These are phyloP conservation scores for Toxicodendron radicans DNA, from an alignment of 345 rosid genomes.

Conservation along the genomic window DNA sequence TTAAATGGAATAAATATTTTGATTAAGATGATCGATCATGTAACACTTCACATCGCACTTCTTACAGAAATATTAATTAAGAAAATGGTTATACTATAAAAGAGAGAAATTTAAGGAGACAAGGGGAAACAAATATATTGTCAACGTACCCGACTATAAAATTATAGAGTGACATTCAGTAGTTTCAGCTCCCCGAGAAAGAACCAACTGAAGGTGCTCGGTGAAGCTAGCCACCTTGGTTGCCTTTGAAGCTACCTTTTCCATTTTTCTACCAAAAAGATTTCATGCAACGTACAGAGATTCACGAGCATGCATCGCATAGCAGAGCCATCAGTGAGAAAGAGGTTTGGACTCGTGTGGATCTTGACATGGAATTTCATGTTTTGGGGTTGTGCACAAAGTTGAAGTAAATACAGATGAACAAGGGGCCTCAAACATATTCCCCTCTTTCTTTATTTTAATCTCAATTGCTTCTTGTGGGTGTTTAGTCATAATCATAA, in stretches of 20 bases:
- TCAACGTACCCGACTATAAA: constrained; percentile 24
- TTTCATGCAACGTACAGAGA: constrained; percentile 29
- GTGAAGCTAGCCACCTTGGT: constrained; percentile 10
- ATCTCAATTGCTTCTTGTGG: not conserved
- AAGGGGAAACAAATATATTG: constrained; percentile 2
- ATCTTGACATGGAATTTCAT: constrained; percentile 3
- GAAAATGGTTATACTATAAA: not conserved
- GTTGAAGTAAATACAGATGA: not conserved
- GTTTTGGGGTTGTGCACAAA: not conserved
- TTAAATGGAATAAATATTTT: constrained; percentile 7
- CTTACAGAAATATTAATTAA: constrained; percentile 2
- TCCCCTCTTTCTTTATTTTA: not conserved
- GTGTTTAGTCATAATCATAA: not conserved
- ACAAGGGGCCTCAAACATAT: not conserved
- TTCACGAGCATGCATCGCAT: constrained; percentile 18
- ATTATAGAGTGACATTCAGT: constrained; percentile 2
- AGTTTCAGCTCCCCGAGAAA: constrained; percentile 24
- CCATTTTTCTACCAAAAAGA: constrained; percentile 13
- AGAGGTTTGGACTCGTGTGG: not conserved
- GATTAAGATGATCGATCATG: constrained; percentile 1
- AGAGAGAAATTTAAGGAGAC: constrained; percentile 14
- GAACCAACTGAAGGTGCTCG: constrained; percentile 21
- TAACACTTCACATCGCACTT: constrained; percentile 17
- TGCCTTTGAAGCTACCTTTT: not conserved
- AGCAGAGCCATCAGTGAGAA: not conserved